A percentile compares a stretch with the other conserved stretches of the same genome.
These are phyloP conservation scores for Phoma sp. DNA, from an alignment of 2,329 filamentous ascomycete species.

Conservation along the genomic window DNA sequence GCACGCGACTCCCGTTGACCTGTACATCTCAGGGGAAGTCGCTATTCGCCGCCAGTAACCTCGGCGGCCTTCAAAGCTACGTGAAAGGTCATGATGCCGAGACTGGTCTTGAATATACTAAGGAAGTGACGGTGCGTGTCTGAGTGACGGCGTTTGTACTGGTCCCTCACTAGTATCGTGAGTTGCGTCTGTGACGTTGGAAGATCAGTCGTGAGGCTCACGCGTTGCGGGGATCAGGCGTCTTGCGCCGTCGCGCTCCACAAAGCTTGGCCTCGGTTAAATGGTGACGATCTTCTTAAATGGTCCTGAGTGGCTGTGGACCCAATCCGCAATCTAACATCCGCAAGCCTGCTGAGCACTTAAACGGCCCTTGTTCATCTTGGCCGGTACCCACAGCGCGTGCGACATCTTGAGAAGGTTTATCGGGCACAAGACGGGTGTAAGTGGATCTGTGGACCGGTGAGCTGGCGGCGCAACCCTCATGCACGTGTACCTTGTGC, in stretches of 20 bases:
- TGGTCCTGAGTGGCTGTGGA: slow-evolving; percentile 10
- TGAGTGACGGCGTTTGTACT: slow-evolving; percentile 11
- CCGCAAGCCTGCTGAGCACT: slow-evolving; percentile 1
- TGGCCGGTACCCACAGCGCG: slow-evolving; percentile 9
- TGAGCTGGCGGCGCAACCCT: slow-evolving; percentile 9
- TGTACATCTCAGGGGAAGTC: slow-evolving; percentile 5
- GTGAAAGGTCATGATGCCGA: slow-evolving; percentile 5
- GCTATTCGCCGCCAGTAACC: background rate
- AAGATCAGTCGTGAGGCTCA: slow-evolving; percentile 15
- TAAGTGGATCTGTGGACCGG: slow-evolving; percentile 5
- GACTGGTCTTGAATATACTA: background rate
- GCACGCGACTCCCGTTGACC: slow-evolving; percentile 4
- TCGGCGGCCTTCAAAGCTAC: background rate
- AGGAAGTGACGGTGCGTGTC: slow-evolving; percentile 11
- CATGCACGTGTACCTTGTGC: slow-evolving; percentile 11
- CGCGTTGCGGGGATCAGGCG: slow-evolving; percentile 11
- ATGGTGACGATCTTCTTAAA: background rate
- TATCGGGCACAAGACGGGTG: slow-evolving; percentile 11
- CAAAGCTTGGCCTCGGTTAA: slow-evolving; percentile 10
- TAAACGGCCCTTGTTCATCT: background rate
- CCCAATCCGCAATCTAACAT: slow-evolving; percentile 7
- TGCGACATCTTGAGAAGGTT: slow-evolving; percentile 9
- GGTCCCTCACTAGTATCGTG: slow-evolving; percentile 15
- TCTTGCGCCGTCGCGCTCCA: background rate
- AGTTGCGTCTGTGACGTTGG: slow-evolving; percentile 16